Conservation (phyloP, 1,284 basidiomycete genomes). For the Sporisorium exsertum region DNA sequence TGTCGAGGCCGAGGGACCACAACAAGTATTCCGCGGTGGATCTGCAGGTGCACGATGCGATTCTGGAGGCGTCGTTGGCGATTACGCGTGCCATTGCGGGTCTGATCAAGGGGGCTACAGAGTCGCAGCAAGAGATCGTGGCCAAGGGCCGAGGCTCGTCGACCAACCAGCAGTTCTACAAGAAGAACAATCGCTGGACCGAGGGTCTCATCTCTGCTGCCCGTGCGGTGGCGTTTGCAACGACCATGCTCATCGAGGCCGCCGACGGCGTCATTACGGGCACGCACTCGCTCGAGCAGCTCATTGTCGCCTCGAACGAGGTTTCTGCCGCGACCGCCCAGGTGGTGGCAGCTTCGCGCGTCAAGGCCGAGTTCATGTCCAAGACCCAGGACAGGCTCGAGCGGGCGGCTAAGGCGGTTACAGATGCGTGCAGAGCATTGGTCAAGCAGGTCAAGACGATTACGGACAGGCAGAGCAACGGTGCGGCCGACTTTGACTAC, state of each 20-base stretch:
- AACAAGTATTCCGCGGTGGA: constrained; percentile 88
- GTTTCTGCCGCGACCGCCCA: constrained; percentile 96
- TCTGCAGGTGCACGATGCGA: constrained; percentile 96
- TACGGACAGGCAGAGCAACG: constrained; percentile 80
- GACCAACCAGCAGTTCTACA: constrained; percentile 95
- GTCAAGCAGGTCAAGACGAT: constrained; percentile 97
- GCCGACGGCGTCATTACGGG: constrained; percentile 97
- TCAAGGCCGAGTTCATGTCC: constrained; percentile 98
- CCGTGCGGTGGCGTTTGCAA: constrained; percentile 96
- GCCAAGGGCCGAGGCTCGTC: constrained; percentile 91
- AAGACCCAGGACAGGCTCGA: constrained; percentile 97
- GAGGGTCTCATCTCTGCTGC: constrained; percentile 98
- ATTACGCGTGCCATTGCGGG: constrained; percentile 95
- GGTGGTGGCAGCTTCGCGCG: constrained; percentile 95
- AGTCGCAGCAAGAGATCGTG: constrained; percentile 97
- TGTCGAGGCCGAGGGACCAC: constrained; percentile 86
- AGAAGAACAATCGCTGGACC: constrained; percentile 99
- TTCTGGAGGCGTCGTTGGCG: constrained; percentile 89
- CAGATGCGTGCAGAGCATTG: constrained; percentile 96
- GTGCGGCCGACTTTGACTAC: constrained; percentile 86
- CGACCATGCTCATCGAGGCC: constrained; percentile 94
- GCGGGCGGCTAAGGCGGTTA: constrained; percentile 95
- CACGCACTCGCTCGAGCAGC: constrained; percentile 95
- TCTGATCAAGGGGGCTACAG: constrained; percentile 94
- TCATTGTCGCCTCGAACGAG: constrained; percentile 98